phyloP scores from a whole-genome alignment of 2,329 filamentous ascomycete genomes.

The Clonostachys solani region DNA sequence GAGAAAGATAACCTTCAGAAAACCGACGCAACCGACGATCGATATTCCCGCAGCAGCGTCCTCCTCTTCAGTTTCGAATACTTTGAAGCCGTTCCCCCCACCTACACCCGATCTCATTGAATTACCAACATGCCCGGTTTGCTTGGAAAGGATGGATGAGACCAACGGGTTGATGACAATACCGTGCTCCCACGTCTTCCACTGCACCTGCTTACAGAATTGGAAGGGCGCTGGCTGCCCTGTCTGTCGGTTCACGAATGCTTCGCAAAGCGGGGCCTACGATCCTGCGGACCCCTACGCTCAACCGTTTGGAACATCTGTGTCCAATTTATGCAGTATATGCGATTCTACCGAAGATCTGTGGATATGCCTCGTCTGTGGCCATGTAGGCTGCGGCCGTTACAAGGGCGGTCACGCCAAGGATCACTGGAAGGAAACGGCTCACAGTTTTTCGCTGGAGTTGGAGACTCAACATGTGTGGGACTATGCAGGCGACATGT shows the following conservation, averaged over 20 bases:
- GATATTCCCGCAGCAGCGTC: conserved; percentile 46
- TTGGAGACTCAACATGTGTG: conserved; percentile 92
- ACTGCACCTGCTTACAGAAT: conserved; percentile 92
- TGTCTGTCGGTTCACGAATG: conserved; percentile 82
- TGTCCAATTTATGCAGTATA: conserved; percentile 71
- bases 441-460: conserved; percentile 90
- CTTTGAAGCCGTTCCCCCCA: conserved; percentile 55
- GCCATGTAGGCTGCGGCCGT: conserved; percentile 85
- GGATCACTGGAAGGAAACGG: conserved; percentile 85
- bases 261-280: conserved; percentile 25
- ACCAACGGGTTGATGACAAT: conserved; percentile 94
- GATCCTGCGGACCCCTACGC: conserved; percentile 44
- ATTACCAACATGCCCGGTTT: conserved; percentile 92
- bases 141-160: conserved; percentile 96
- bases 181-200: conserved; percentile 95
- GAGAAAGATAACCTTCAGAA: conserved; percentile 83
- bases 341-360: conserved; percentile 80
- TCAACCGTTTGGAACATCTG: conserved; percentile 53
- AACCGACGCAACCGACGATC: conserved; percentile 41
- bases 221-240: conserved; percentile 95
- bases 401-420: conserved; percentile 95
- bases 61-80: conserved; percentile 34
- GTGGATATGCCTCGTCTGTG: conserved; percentile 95
- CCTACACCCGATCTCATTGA: conserved; percentile 82
- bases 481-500: conserved; percentile 95